Conservation (phyloP, 345 rosid genomes). For the Pugionium cornutum region DNA sequence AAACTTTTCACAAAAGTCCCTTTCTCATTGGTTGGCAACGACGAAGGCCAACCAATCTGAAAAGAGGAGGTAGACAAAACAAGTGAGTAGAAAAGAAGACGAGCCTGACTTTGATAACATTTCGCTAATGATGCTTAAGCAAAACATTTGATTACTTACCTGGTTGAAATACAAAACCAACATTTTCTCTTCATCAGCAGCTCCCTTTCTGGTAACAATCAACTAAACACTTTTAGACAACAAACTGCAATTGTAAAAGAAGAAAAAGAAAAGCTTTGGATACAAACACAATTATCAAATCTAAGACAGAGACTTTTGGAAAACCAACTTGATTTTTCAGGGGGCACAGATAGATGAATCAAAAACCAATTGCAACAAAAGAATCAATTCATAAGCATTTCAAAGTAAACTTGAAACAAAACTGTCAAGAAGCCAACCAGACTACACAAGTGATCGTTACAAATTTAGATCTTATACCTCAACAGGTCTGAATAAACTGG, state of each 20-base stretch:
- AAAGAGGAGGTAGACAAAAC: slow-evolving; percentile 11
- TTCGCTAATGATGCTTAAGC: background rate
- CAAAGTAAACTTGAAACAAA: slow-evolving; percentile 7
- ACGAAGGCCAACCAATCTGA: slow-evolving; percentile 97
- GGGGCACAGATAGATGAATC: background rate
- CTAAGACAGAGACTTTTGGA: too few species aligned
- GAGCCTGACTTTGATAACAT: background rate
- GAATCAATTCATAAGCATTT: too few species aligned
- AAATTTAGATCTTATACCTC: slow-evolving; percentile 48
- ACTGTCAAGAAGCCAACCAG: background rate
- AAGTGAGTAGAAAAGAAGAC: slow-evolving; percentile 12
- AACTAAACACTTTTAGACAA: slow-evolving; percentile 19
- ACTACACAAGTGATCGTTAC: too few species aligned
- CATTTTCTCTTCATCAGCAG: slow-evolving; percentile 90
- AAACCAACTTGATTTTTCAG: slow-evolving; percentile 19
- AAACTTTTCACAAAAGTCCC: slow-evolving; percentile 62
- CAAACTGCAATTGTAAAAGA: slow-evolving; percentile 9
- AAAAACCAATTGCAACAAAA: too few species aligned
- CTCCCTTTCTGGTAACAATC: slow-evolving; percentile 60
- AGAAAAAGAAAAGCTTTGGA: too few species aligned
- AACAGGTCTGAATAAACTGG: slow-evolving; percentile 77
- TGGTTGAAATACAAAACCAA: slow-evolving; percentile 75
- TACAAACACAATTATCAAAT: too few species aligned
- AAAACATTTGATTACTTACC: slow-evolving; percentile 41
- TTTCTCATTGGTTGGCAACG: slow-evolving; percentile 88